Base-by-base conservation (phyloP, 2,329 filamentous ascomycete genomes). In the Aspergillus chevalieri region DNA sequence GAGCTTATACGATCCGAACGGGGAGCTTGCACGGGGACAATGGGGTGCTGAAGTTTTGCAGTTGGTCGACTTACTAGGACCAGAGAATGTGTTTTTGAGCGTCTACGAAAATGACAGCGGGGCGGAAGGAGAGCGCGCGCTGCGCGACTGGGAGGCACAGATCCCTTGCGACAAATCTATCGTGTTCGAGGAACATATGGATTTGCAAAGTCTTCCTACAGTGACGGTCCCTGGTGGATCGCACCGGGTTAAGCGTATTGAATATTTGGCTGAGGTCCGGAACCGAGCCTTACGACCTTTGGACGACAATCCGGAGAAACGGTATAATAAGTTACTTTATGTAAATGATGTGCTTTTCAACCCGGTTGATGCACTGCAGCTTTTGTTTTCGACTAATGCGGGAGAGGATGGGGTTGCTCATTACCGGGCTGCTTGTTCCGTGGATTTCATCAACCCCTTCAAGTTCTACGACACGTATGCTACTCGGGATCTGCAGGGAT, bases 381-480 rank as follows among this genome's bases (percentile, higher is more conserved):
- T 84, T 5, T 71, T 90, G 7, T 87, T 76, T 58, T 80, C 79
- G 2, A 83, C 81, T 4, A 80, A 83, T 55, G 65, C 72, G 17
- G 72, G 78, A 48, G 64, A 71, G 6, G 67, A 76, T 26, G 84
- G 83, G 9, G 65, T 68, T 19, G 60, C 79, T 0, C 70, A 74
- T 44, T 90, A 89, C 60, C 79, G 84, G 9, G 83, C 85, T 3
- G 85, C 84, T 2, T 90, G 87, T 61, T 84, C 84, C 1, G 75
- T 87, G n/a, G 87, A 91, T 69, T 89, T 85, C 61, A 82, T 84
- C 61, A 81, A 83, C 54, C 81, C 85, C 0, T 82, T 88, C 68
- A 84, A 86, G 54, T 87, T 86, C 62, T 90, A 91, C 65, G 87
- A 91, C 65, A 83, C 85, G 0, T 89, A 86, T 66, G 87, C 86